Evolutionary conservation across 306 rosid species (phyloP).

Genomic region (Mimosa pudica): DNA sequence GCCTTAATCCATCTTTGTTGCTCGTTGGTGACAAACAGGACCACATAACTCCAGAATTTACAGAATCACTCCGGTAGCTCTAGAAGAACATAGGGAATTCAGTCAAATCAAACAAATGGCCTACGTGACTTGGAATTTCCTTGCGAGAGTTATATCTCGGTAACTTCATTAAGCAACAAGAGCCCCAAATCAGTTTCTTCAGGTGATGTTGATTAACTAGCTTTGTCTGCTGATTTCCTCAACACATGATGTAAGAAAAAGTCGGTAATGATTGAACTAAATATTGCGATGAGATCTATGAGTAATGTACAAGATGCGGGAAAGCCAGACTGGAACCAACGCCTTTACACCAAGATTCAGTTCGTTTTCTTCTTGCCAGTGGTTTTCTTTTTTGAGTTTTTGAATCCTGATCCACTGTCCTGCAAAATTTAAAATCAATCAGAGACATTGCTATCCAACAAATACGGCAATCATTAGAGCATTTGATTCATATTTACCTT

Average conservation of each 20-base stretch:
- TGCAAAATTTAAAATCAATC: slow-evolving; percentile 44
- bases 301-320: slow-evolving; percentile 34
- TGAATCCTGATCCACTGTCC: slow-evolving; percentile 65
- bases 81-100: slow-evolving; percentile 6
- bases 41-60: slow-evolving; percentile 14
- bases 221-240: slow-evolving; percentile 12
- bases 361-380: slow-evolving; percentile 51
- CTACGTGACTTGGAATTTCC: background rate
- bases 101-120: background rate
- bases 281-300: slow-evolving; percentile 22
- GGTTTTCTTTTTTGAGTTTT: slow-evolving; percentile 56
- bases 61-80: slow-evolving; percentile 32
- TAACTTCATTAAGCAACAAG: slow-evolving; percentile 28
- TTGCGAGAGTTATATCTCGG: background rate
- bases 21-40: background rate
- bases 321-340: slow-evolving; percentile 19
- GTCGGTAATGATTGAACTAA: slow-evolving; percentile 2
- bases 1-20: background rate
- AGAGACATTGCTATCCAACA: slow-evolving; percentile 24
- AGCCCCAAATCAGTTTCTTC: slow-evolving; percentile 22
- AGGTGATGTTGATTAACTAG: slow-evolving; percentile 10
- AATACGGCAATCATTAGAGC: slow-evolving; percentile 8
- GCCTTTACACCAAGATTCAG: slow-evolving; percentile 30
- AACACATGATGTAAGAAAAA: slow-evolving; percentile 15
- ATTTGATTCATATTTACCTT: slow-evolving; percentile 49